Evolutionary conservation across 2,329 filamentous ascomycete genomes (phyloP).

Genomic region (Neonectria magnoliae): DNA sequence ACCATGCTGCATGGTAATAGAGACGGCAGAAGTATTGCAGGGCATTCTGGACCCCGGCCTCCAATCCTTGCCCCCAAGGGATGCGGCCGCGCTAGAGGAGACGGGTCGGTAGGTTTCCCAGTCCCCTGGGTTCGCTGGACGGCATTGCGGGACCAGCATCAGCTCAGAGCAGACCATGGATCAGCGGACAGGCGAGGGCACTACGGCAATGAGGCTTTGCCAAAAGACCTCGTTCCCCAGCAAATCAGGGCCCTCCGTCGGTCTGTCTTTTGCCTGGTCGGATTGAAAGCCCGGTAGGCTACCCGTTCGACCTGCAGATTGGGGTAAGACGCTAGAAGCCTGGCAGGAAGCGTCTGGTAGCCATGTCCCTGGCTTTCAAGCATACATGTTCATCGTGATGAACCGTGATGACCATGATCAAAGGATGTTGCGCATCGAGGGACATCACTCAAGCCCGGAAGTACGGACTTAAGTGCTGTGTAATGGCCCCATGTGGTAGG

Average conservation of each 20-base stretch:
- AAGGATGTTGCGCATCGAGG: constrained; percentile 2
- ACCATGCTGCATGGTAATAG: constrained; percentile 10
- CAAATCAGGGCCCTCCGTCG: constrained; percentile 25
- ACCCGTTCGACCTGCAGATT: constrained; percentile 32
- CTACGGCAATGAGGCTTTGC: constrained; percentile 29
- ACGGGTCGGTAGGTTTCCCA: constrained; percentile 32
- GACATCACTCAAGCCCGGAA: constrained; percentile 12
- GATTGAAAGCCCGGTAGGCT: constrained; percentile 14
- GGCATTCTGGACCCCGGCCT: constrained; percentile 25
- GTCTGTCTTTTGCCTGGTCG: constrained; percentile 19
- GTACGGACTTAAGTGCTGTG: constrained; percentile 11
- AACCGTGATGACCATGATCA: constrained; percentile 8
- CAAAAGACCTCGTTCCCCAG: constrained; percentile 22
- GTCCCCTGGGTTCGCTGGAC: constrained; percentile 32
- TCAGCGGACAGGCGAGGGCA: constrained; percentile 30
- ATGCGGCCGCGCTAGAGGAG: constrained; percentile 26
- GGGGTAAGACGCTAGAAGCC: constrained; percentile 39
- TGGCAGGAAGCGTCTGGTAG: constrained; percentile 26
- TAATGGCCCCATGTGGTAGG: constrained; percentile 12
- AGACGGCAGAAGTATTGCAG: constrained; percentile 31
- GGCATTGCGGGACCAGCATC: constrained; percentile 32
- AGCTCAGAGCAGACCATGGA: constrained; percentile 27
- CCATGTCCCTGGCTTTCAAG: constrained; percentile 21
- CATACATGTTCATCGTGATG: constrained; percentile 5
- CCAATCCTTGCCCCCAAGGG: constrained; percentile 24